phyloP scores from a whole-genome alignment of 257 asterid genomes.

The Eucommia ulmoides region DNA sequence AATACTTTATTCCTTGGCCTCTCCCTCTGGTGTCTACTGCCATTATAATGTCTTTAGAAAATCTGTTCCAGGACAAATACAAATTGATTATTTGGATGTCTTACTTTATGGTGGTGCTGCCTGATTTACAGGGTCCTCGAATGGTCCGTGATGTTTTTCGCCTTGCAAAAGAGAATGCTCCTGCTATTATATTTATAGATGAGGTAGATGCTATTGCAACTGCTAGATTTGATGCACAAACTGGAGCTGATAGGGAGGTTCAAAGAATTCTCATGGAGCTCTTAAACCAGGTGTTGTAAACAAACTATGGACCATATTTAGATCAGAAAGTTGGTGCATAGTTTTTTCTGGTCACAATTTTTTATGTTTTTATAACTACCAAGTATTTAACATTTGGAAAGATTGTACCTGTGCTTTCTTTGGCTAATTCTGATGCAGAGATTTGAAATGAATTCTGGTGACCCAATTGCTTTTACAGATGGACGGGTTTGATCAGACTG shows the following conservation, averaged over 20 bases:
- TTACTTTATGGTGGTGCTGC: background rate
- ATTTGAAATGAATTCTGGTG: background rate
- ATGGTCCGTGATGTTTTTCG: slow-evolving; percentile 88
- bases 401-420: background rate
- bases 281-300: slow-evolving; percentile 45
- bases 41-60: slow-evolving; percentile 7
- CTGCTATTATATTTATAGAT: slow-evolving; percentile 79
- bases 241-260: slow-evolving; percentile 89
- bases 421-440: background rate
- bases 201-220: slow-evolving; percentile 90
- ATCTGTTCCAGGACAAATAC: too few relatives aligned
- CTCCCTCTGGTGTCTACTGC: background rate
- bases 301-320: background rate
- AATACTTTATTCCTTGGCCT: too few relatives aligned
- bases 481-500: slow-evolving; percentile 92
- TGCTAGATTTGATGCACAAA: slow-evolving; percentile 88
- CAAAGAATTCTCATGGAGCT: slow-evolving; percentile 84
- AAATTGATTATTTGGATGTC: slow-evolving; percentile 23
- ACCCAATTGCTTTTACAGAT: slow-evolving; percentile 23
- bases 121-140: slow-evolving; percentile 46
- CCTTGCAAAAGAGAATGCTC: slow-evolving; percentile 83
- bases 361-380: background rate
- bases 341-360: background rate
- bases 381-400: background rate
- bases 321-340: background rate